These are phyloP conservation scores for Marsdenia floribunda DNA, from an alignment of 257 asterid genomes.

Conservation along the genomic window DNA sequence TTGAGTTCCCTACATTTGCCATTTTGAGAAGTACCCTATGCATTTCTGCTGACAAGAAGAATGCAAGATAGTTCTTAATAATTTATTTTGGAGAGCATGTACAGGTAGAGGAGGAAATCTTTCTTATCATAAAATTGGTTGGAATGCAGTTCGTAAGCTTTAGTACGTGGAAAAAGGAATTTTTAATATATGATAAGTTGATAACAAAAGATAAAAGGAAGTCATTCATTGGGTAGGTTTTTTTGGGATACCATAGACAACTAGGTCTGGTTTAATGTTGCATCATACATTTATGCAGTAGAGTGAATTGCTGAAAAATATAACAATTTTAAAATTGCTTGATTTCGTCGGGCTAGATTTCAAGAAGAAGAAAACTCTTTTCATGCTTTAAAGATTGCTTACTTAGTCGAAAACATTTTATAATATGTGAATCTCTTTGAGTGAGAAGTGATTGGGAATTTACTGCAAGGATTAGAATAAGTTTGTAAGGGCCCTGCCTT, in stretches of 20 bases:
- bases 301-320: too few relatives aligned
- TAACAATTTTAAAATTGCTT: not conserved
- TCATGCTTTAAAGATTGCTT: not conserved
- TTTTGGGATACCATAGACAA: not conserved
- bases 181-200: too few relatives aligned
- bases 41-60: too few relatives aligned
- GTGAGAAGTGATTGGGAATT: not conserved
- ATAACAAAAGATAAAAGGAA: not conserved
- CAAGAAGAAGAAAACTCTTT: not conserved
- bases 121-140: not conserved
- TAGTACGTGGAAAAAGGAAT: too few relatives aligned
- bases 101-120: not conserved
- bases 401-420: not conserved
- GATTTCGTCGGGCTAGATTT: not conserved
- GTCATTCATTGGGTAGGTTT: not conserved
- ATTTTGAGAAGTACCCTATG: too few relatives aligned
- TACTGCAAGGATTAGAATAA: not conserved
- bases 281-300: not conserved
- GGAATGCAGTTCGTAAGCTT: too few relatives aligned
- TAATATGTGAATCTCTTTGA: not conserved
- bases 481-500: not conserved
- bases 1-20: not conserved
- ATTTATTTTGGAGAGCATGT: not conserved
- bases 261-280: not conserved
- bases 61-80: not conserved